These are phyloP conservation scores for Trametes elegans DNA, from an alignment of 768 basidiomycete genomes.

Conservation along the genomic window DNA sequence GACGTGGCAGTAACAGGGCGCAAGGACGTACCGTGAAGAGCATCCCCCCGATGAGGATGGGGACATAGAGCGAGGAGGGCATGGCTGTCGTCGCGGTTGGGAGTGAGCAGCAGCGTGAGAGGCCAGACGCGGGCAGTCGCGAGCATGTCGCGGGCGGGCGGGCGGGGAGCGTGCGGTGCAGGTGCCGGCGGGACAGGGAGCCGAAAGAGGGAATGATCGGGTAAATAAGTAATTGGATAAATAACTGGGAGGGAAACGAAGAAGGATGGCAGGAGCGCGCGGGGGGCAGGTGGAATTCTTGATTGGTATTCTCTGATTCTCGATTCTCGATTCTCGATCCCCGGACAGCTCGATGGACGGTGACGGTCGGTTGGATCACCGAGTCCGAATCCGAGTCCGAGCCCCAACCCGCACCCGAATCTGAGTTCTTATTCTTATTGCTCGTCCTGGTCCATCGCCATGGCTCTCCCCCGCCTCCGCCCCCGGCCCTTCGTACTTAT, in stretches of 20 bases:
- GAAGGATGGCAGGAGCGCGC: too few species aligned
- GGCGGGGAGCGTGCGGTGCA: not conserved
- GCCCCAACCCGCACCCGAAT: constrained; percentile 60
- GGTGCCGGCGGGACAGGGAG: not conserved
- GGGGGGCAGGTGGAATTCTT: too few species aligned
- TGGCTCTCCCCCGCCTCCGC: constrained; percentile 41
- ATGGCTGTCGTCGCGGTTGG: constrained; percentile 43
- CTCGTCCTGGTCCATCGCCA: not conserved
- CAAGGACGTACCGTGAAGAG: constrained; percentile 66
- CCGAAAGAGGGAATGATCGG: constrained; percentile 7
- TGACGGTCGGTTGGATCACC: constrained; percentile 14
- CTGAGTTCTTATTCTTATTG: constrained; percentile 13
- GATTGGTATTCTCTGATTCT: constrained; percentile 8
- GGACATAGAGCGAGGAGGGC: constrained; percentile 67
- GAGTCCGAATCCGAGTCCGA: constrained; percentile 32
- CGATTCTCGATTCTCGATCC: too few species aligned
- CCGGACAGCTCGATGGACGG: too few species aligned
- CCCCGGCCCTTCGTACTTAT: too few species aligned
- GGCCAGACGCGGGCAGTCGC: constrained; percentile 1
- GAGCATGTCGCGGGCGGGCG: not conserved
- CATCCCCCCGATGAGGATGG: constrained; percentile 88
- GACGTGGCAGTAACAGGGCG: not conserved
- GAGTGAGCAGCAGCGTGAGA: not conserved
- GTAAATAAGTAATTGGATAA: constrained; percentile 12
- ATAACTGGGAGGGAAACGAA: not conserved